Evolutionary conservation across 1,284 basidiomycete species (phyloP).

Genomic region (Microbotryum intermedium): DNA sequence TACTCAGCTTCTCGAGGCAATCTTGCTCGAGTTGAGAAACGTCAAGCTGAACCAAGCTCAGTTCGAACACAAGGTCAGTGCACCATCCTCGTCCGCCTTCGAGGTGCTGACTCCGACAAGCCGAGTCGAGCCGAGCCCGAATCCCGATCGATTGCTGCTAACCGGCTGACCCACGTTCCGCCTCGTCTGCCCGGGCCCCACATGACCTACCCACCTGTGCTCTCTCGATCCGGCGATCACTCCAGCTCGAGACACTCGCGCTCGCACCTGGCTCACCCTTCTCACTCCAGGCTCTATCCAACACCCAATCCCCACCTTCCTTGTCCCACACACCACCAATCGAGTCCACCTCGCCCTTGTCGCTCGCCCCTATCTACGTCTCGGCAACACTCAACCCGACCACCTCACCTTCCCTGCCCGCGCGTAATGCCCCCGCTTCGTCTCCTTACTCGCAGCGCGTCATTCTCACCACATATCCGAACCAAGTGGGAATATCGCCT

Average conservation of each 20-base stretch:
- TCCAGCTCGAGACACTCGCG: conserved; percentile 21
- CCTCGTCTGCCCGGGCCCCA: no score
- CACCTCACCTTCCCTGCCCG: conserved; percentile 19
- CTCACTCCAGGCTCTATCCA: background rate
- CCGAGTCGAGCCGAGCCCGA: no score
- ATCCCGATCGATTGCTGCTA: background rate
- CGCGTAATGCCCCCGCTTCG: conserved; percentile 31
- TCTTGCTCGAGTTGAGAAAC: conserved; percentile 30
- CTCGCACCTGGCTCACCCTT: conserved; percentile 13
- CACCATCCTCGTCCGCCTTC: background rate
- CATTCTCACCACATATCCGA: conserved; percentile 68
- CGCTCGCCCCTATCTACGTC: conserved; percentile 13
- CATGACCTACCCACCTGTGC: no score
- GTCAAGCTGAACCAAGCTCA: conserved; percentile 28
- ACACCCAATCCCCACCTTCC: conserved; percentile 3
- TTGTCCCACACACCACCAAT: background rate
- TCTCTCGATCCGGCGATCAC: no score
- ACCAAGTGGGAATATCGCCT: conserved; percentile 65
- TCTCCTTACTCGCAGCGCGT: conserved; percentile 66
- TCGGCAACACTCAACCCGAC: conserved; percentile 10
- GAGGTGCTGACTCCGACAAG: background rate
- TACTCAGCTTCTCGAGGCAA: conserved; percentile 23
- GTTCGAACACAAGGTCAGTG: conserved; percentile 28
- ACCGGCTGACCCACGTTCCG: background rate
- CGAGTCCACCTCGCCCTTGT: conserved; percentile 6